Evolutionary conservation across 176 grass and related monocot genomes (phyloP).

Genomic region (Thinopyrum elongatum): DNA sequence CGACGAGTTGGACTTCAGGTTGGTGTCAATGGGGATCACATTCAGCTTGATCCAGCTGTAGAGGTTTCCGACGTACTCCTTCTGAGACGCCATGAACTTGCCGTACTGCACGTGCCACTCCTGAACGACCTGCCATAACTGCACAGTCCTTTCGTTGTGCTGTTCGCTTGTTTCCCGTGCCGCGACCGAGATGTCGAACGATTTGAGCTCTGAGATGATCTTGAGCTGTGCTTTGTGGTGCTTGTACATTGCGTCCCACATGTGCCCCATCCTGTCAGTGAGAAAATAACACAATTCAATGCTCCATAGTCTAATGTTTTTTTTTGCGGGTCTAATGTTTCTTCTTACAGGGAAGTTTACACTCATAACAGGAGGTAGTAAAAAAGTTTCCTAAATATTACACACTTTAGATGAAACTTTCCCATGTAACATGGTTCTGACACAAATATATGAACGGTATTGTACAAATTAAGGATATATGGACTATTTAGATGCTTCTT

Average conservation of each 20-base stretch:
- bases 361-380: background rate
- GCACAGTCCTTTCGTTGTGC: slow-evolving; percentile 49
- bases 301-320: background rate
- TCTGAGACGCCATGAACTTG: slow-evolving; percentile 61
- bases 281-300: slow-evolving; percentile 12
- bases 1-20: slow-evolving; percentile 44
- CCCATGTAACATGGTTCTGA: background rate
- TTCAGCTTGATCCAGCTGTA: slow-evolving; percentile 72
- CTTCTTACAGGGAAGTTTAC: background rate
- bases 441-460: slow-evolving; percentile 14
- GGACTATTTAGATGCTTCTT: background rate
- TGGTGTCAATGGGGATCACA: slow-evolving; percentile 62
- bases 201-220: slow-evolving; percentile 51
- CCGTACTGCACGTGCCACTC: slow-evolving; percentile 62
- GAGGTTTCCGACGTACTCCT: slow-evolving; percentile 50
- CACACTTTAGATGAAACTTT: background rate
- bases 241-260: slow-evolving; percentile 64
- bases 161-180: slow-evolving; percentile 58
- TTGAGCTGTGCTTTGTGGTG: slow-evolving; percentile 57
- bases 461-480: background rate
- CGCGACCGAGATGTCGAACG: slow-evolving; percentile 41
- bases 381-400: background rate
- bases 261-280: slow-evolving; percentile 53
- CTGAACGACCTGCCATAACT: slow-evolving; percentile 48
- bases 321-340: background rate